Conservation (phyloP, 2,329 filamentous ascomycete species). For the Colletotrichum euphorbiae region DNA sequence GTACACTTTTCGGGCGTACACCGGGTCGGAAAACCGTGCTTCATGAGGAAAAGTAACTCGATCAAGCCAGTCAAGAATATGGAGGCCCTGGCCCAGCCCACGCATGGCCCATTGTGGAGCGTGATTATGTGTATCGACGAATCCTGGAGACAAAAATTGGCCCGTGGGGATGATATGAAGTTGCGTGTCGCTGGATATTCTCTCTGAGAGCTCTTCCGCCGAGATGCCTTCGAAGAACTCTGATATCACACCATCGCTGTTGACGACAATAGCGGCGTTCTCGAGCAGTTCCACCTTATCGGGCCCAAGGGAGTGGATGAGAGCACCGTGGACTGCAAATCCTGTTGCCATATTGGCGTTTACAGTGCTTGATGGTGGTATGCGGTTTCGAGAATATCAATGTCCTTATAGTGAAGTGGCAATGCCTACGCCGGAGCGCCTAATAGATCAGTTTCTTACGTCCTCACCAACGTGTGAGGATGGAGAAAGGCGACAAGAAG, state of each 20-base stretch:
- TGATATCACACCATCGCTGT: slow-evolving; percentile 44
- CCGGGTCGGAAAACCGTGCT: slow-evolving; percentile 66
- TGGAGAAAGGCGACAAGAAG: neutral
- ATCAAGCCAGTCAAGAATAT: slow-evolving; percentile 72
- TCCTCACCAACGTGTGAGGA: neutral
- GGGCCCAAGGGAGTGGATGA: slow-evolving; percentile 54
- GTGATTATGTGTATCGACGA: slow-evolving; percentile 77
- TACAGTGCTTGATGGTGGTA: neutral
- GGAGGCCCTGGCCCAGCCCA: slow-evolving; percentile 61
- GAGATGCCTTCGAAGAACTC: slow-evolving; percentile 40
- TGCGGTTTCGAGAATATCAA: no score
- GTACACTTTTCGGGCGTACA: slow-evolving; percentile 66
- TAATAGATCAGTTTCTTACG: no score
- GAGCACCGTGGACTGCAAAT: slow-evolving; percentile 53
- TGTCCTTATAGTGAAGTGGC: neutral
- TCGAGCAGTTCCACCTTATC: slow-evolving; percentile 52
- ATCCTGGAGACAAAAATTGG: slow-evolving; percentile 68
- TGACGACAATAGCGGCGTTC: slow-evolving; percentile 50
- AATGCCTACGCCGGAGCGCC: no score
- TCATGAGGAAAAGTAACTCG: slow-evolving; percentile 74
- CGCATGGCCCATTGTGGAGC: slow-evolving; percentile 68
- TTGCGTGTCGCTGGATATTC: slow-evolving; percentile 33
- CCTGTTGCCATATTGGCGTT: neutral
- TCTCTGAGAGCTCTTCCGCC: neutral
- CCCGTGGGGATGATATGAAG: slow-evolving; percentile 51